Evolutionary conservation across 2,329 filamentous ascomycete genomes (phyloP).

Genomic region (Epicoccum sorghinum): DNA sequence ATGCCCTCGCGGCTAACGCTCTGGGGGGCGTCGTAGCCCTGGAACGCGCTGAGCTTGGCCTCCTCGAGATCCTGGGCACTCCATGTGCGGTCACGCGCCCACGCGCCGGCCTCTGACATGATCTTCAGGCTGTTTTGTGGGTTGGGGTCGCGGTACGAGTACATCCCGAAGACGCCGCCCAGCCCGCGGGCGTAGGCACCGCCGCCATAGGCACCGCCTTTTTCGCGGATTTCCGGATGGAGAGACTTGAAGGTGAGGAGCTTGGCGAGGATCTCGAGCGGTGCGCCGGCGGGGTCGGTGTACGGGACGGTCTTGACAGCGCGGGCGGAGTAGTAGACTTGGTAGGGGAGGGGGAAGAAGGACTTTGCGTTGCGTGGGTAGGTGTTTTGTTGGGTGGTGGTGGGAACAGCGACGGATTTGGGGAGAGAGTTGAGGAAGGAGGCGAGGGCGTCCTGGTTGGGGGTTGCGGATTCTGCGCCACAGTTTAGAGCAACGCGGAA

Average conservation of each 20-base stretch:
- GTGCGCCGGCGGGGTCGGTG: slow-evolving; percentile 73
- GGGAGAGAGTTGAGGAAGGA: slow-evolving; percentile 72
- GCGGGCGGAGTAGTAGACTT: slow-evolving; percentile 92
- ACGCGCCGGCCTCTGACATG: slow-evolving; percentile 80
- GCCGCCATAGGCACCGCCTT: slow-evolving; percentile 94
- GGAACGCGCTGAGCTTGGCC: slow-evolving; percentile 94
- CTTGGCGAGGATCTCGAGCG: slow-evolving; percentile 87
- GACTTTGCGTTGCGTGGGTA: slow-evolving; percentile 64
- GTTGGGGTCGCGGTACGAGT: slow-evolving; percentile 96
- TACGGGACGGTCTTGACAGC: slow-evolving; percentile 86
- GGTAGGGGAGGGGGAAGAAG: slow-evolving; percentile 93
- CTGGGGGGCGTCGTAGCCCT: slow-evolving; percentile 85
- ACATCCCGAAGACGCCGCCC: slow-evolving; percentile 89
- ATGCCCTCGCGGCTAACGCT: slow-evolving; percentile 89
- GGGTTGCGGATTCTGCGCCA: slow-evolving; percentile 70
- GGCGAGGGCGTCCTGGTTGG: slow-evolving; percentile 73
- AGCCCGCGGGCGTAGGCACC: slow-evolving; percentile 82
- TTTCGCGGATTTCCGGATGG: slow-evolving; percentile 96
- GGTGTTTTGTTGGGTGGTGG: slow-evolving; percentile 40
- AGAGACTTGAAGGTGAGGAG: slow-evolving; percentile 95
- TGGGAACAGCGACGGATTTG: slow-evolving; percentile 34
- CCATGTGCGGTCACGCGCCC: slow-evolving; percentile 84
- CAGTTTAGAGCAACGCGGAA: slow-evolving; percentile 87
- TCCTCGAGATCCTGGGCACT: slow-evolving; percentile 87
- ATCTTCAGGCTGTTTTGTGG: slow-evolving; percentile 85